These are phyloP conservation scores for Candida lessepsii DNA, from an alignment of 805 yeast species.

Conservation along the genomic window DNA sequence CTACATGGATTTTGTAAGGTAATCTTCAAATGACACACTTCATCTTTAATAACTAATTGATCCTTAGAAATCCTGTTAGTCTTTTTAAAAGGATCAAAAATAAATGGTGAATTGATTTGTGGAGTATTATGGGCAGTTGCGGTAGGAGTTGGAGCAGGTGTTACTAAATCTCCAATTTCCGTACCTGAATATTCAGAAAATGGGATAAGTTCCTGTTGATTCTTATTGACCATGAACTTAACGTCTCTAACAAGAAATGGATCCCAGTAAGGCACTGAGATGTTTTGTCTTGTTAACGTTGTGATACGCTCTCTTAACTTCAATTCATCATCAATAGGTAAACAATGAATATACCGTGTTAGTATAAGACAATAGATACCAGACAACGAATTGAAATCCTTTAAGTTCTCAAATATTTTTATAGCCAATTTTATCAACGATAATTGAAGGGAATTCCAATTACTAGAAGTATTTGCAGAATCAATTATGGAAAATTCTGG, in stretches of 20 bases:
- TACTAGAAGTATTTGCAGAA: slow-evolving; percentile 24
- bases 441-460: slow-evolving; percentile 59
- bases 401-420: slow-evolving; percentile 50
- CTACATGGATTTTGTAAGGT: slow-evolving; percentile 76
- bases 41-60: slow-evolving; percentile 39
- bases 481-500: slow-evolving; percentile 24
- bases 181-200: slow-evolving; percentile 19
- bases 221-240: slow-evolving; percentile 25
- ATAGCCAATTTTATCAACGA: slow-evolving; percentile 53
- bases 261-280: slow-evolving; percentile 65
- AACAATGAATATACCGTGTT: slow-evolving; percentile 52
- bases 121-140: slow-evolving; percentile 3
- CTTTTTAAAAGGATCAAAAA: slow-evolving; percentile 53
- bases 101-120: slow-evolving; percentile 15
- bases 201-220: slow-evolving; percentile 44
- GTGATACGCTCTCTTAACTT: slow-evolving; percentile 35
- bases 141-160: slow-evolving; percentile 10
- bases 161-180: slow-evolving; percentile 8
- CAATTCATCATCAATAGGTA: slow-evolving; percentile 59
- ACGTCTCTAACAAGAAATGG: slow-evolving; percentile 58
- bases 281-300: slow-evolving; percentile 21
- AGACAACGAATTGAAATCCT: slow-evolving; percentile 39
- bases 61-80: slow-evolving; percentile 49
- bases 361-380: slow-evolving; percentile 54
- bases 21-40: slow-evolving; percentile 55